Base-by-base conservation (phyloP, 108 stramenopile genomes). In the Ochromonas danica region DNA sequence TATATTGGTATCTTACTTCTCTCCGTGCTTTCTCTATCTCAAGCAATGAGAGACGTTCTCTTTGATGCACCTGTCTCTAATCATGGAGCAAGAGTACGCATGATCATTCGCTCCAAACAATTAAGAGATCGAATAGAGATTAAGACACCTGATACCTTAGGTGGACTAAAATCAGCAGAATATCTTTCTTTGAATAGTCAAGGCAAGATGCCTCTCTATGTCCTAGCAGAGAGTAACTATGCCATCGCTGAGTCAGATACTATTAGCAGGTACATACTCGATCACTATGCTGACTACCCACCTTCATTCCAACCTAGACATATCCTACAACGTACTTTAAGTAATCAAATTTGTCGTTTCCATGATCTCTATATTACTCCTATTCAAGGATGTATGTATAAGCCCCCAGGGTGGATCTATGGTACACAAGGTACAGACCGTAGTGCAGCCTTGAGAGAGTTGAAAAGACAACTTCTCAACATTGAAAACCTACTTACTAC, bases 341-440 rank as follows among this genome's bases (percentile, higher is more conserved):
- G 85, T 42, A 78, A 85, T 39, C 42, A 38, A 27, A 92, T 97
- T 72, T 87, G 87, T 62, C 92, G 97, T 0, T 90, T 92, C 77
- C 94, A 96, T 81, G 97, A 97, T 82, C 71, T 93, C 72, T 97
- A 97, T 82, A 87, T 97, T 10, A 84, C 92, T 2, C 87, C 94
- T 27, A 75, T n/a, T 75, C 94, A 95, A 81, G 91, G 89, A 0
- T 93, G 92, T 75, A 63, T 97, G 85, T 97, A 97, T 89, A 91
- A 92, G 81, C 79, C 82, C n/a, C 81, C 6, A 51, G 45, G 45
- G 6, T 14, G 14, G 45, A 51, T 51, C 14, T 51, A 14, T 51
- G 6, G 14, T 51, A 51, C 45, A 14, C 22, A 14, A 14, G 45
- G 45, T 51, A 51, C 45, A 51, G 45, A 51, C 22, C 45, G 45